Evolutionary conservation across 2,329 filamentous ascomycete species (phyloP).

Genomic region (Exophiala aquamarina): DNA sequence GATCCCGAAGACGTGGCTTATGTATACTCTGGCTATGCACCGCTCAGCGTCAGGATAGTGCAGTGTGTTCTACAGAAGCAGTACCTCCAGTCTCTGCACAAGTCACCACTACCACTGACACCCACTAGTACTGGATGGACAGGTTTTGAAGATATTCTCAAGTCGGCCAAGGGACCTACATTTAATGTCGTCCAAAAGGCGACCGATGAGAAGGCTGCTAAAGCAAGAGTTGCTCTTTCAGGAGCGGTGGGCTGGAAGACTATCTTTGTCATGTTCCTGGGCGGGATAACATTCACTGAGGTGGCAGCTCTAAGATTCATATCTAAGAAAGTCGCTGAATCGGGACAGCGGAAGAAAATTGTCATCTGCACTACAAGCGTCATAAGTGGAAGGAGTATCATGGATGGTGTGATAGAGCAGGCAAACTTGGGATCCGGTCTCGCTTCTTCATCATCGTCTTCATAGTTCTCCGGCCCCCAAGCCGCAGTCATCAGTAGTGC

Average conservation of each 20-base stretch:
- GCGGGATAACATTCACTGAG: slow-evolving; percentile 95
- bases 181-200: slow-evolving; percentile 92
- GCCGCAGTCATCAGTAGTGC: background rate
- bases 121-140: slow-evolving; percentile 78
- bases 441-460: background rate
- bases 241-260: slow-evolving; percentile 76
- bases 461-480: too few species aligned
- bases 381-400: slow-evolving; percentile 83
- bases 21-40: slow-evolving; percentile 95
- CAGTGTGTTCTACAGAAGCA: slow-evolving; percentile 93
- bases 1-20: slow-evolving; percentile 96
- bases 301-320: slow-evolving; percentile 92
- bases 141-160: slow-evolving; percentile 88
- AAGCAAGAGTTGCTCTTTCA: slow-evolving; percentile 78
- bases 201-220: slow-evolving; percentile 80
- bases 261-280: slow-evolving; percentile 93
- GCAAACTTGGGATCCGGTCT: slow-evolving; percentile 22
- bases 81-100: slow-evolving; percentile 70
- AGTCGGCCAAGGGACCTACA: slow-evolving; percentile 81
- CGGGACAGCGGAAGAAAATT: slow-evolving; percentile 64
- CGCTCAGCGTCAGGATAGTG: slow-evolving; percentile 83
- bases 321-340: slow-evolving; percentile 75
- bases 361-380: slow-evolving; percentile 92
- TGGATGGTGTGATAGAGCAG: slow-evolving; percentile 80
- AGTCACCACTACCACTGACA: slow-evolving; percentile 58